Evolutionary conservation across 331 rosid genomes (phyloP), one percentile per base, ranked within the genome.

Genomic region (Quercus tomentella): DNA sequence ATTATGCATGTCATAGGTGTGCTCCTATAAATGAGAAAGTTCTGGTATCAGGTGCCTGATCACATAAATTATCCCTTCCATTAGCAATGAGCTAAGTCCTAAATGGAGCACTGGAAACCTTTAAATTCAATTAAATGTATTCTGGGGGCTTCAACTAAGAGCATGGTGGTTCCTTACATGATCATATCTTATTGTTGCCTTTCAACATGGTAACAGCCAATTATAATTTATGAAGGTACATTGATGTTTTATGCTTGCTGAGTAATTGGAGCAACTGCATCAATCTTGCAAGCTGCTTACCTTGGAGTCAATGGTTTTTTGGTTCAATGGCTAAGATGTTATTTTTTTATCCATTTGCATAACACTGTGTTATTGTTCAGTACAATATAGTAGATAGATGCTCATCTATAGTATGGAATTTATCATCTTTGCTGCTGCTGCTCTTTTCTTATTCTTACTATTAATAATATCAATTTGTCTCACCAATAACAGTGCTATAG

Each of bases 401-500:
- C 54, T 49, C 18, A 11, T 49, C 70, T 71, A 54, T 61, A 61
- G 86, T 79, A 28, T 3, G 62, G 31, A 68, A 21, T 25, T 45
- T 61, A 18, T 74, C 78, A 70, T n/a, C 31, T 41, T 54, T 72
- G 49, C 63, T 66, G 65, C 73, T 37, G 66, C 30, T 51, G 70
- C 45, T 18, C 15, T 56, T 37, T 35, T 54, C 21, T 75, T 70
- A 22, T 56, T 68, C 41, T 45, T 62, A 14, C 75, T 21, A 4
- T 37, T 41, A 49, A 11, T 22, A 45, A 55, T 23, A 70, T 76
- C 54, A 23, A 25, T 72, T 75, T 21, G 22, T 74, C 84, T 78
- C 77, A 58, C 62, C 74, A 60, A 65, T 70, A 56, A 78, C 89
- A 93, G 99, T 92, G 92, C 86, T 95, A 92, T 76, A 91, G 72